Evolutionary conservation across 352 stramenopile genomes (phyloP).

Genomic region (Phytophthora sp.): DNA sequence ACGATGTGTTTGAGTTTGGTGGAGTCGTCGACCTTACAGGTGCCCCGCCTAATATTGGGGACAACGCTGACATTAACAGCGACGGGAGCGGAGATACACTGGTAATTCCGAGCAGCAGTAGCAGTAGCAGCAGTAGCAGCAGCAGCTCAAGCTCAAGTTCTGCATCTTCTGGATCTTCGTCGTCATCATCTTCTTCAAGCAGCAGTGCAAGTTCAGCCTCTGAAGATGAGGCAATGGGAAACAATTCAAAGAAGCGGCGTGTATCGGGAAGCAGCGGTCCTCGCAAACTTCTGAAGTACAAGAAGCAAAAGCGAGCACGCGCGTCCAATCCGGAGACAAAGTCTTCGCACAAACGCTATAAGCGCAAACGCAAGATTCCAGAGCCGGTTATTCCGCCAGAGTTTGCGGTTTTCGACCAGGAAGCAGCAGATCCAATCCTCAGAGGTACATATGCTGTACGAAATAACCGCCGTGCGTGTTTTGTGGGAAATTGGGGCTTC

Average conservation of each 20-base stretch:
- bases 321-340: constrained; percentile 5
- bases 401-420: constrained; percentile 55
- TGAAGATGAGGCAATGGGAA: constrained; percentile 11
- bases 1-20: constrained; percentile 36
- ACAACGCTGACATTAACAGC: constrained; percentile 24
- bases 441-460: constrained; percentile 56
- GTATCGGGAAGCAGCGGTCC: constrained; percentile 3
- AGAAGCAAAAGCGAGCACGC: constrained; percentile 24
- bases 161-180: constrained; percentile 22
- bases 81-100: constrained; percentile 35
- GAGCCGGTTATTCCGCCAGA: constrained; percentile 38
- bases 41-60: not conserved
- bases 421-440: constrained; percentile 58
- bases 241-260: constrained; percentile 18
- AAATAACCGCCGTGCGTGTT: constrained; percentile 49
- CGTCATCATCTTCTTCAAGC: constrained; percentile 23
- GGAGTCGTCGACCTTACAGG: constrained; percentile 10
- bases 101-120: constrained; percentile 27
- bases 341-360: not conserved
- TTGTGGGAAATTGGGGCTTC: constrained; percentile 69
- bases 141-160: constrained; percentile 33
- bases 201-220: constrained; percentile 37
- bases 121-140: constrained; percentile 17
- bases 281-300: constrained; percentile 32
- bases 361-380: constrained; percentile 29